Percentiles rank a stretch among this genome's conserved stretches.
These are phyloP conservation scores for Colletotrichum tropicicola DNA, from an alignment of 2,329 filamentous ascomycete genomes.

Conservation along the genomic window DNA sequence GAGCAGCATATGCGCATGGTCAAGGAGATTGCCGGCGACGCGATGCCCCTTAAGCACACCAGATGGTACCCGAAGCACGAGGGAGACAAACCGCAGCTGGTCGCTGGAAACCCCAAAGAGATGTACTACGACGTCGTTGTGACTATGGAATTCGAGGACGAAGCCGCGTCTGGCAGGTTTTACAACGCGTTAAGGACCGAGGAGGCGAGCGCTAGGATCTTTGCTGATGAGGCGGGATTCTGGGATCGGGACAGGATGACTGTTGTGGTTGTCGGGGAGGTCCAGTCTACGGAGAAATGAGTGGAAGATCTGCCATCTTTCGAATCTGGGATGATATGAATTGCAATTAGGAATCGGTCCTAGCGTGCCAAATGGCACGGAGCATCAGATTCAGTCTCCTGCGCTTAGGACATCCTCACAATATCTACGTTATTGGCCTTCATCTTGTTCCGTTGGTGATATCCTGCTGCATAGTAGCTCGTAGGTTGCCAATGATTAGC, in stretches of 20 bases:
- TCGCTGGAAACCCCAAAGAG: constrained; percentile 4
- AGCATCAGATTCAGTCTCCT: too few species aligned
- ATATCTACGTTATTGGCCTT: too few species aligned
- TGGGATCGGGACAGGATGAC: constrained; percentile 19
- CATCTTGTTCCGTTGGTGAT: too few species aligned
- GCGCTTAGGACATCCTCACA: too few species aligned
- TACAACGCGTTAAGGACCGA: not conserved
- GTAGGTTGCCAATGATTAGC: too few species aligned
- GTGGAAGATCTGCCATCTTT: not conserved
- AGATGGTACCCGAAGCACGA: constrained; percentile 10
- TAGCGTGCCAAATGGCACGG: too few species aligned
- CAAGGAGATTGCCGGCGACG: not conserved
- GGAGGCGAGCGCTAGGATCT: constrained; percentile 4
- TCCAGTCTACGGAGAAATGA: not conserved
- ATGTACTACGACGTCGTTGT: constrained; percentile 17
- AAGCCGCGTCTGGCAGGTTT: not conserved
- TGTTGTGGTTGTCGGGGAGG: not conserved
- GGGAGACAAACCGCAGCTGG: not conserved
- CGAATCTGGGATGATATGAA: not conserved
- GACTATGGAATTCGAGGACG: constrained; percentile 5
- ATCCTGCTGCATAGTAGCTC: too few species aligned
- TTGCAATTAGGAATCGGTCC: too few species aligned
- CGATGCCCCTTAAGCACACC: constrained; percentile 15
- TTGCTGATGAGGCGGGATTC: constrained; percentile 14
- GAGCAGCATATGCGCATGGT: constrained; percentile 18